Percentiles rank a stretch among this genome's conserved stretches.
These are phyloP conservation scores for Hymenoscyphus fructigenus DNA, from an alignment of 2,329 filamentous ascomycete genomes.

Conservation along the genomic window DNA sequence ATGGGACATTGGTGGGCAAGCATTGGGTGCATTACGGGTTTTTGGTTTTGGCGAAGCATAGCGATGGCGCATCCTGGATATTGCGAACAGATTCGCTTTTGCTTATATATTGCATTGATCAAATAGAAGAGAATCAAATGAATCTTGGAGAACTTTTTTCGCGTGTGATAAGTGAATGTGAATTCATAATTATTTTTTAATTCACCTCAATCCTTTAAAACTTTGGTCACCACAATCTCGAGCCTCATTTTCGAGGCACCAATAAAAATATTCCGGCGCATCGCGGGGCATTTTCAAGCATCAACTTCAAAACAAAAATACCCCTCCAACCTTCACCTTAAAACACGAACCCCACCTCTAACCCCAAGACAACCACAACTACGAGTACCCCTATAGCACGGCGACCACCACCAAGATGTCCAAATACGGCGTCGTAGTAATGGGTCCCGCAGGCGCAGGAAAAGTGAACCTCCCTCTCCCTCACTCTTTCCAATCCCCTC, in stretches of 20 bases:
- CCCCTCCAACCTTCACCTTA: neutral
- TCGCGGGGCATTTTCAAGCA: neutral
- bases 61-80: slow-evolving; percentile 18
- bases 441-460: slow-evolving; percentile 14
- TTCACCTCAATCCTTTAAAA: too few relatives aligned
- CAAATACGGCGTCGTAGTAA: slow-evolving; percentile 16
- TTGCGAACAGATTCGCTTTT: slow-evolving; percentile 10
- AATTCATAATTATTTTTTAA: neutral
- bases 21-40: slow-evolving; percentile 7
- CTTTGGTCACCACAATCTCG: too few relatives aligned
- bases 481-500: slow-evolving; percentile 14
- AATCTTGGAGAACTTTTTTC: neutral
- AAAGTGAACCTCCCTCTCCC: slow-evolving; percentile 5
- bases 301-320: neutral
- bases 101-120: slow-evolving; percentile 5
- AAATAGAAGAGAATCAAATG: neutral
- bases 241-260: neutral
- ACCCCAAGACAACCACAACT: neutral
- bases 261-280: neutral
- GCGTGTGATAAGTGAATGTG: neutral
- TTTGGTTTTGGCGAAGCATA: slow-evolving; percentile 15
- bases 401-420: slow-evolving; percentile 12
- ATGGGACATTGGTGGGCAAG: neutral
- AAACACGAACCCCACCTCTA: too few relatives aligned
- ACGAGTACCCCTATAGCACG: neutral